phyloP scores from a whole-genome alignment of 768 basidiomycete genomes.

The Mycena sanguinolenta region DNA sequence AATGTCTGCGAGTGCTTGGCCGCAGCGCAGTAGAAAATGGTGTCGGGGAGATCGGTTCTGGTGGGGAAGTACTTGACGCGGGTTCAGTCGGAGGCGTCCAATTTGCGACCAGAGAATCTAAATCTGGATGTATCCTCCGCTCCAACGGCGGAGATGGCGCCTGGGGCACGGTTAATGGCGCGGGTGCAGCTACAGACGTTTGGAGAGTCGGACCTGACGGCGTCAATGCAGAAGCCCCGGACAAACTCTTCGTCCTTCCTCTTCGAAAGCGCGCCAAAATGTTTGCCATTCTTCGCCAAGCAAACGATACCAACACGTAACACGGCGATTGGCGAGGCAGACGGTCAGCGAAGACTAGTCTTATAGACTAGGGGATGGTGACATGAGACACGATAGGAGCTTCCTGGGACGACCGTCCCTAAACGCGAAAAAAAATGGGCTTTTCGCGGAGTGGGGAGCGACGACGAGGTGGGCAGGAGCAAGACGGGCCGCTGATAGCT shows the following conservation, averaged over 20 bases:
- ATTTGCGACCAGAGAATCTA: conserved; percentile 35
- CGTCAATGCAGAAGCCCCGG: conserved; percentile 11
- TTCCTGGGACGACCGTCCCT: background rate
- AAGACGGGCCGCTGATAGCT: background rate
- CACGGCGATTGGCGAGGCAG: background rate
- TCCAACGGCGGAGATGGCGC: conserved; percentile 20
- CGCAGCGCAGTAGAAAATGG: conserved; percentile 27
- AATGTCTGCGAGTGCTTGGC: conserved; percentile 28
- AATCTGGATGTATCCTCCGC: conserved; percentile 33
- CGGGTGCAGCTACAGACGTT: conserved; percentile 2
- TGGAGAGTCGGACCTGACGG: conserved; percentile 1
- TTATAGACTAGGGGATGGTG: conserved; percentile 15
- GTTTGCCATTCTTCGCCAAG: conserved; percentile 20
- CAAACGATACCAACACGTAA: background rate
- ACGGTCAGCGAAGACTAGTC: background rate
- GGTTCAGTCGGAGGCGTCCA: conserved; percentile 22
- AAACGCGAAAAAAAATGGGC: background rate
- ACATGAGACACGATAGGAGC: conserved; percentile 32
- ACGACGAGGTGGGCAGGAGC: conserved; percentile 9
- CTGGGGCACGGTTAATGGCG: background rate
- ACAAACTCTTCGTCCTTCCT: conserved; percentile 30
- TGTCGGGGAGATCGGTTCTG: background rate
- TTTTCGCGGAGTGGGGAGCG: conserved; percentile 4
- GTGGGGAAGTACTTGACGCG: background rate
- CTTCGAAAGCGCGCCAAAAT: conserved; percentile 31